These are phyloP conservation scores for Candida caryicola DNA, from an alignment of 805 yeast genomes.

Conservation along the genomic window DNA sequence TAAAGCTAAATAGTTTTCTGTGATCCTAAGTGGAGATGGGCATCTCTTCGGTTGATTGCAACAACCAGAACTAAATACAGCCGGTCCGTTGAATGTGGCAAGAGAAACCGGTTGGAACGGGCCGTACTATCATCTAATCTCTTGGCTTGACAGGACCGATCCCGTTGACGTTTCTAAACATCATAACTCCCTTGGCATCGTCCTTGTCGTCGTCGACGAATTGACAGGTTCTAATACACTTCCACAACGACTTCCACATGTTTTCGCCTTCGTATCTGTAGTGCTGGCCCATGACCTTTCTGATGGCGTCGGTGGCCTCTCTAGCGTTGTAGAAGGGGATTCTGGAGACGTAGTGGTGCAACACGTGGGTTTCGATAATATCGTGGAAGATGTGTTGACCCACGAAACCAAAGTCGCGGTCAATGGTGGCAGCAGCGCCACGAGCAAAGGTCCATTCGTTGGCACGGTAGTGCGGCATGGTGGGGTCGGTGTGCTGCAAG, in stretches of 20 bases:
- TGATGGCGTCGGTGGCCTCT: slow-evolving; percentile 72
- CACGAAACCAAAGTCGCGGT: slow-evolving; percentile 76
- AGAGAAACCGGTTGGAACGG: too few species aligned
- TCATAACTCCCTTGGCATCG: slow-evolving; percentile 64
- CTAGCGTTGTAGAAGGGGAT: slow-evolving; percentile 89
- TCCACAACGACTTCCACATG: slow-evolving; percentile 70
- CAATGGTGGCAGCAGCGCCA: slow-evolving; percentile 89
- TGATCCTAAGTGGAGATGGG: too few species aligned
- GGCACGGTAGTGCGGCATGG: slow-evolving; percentile 76
- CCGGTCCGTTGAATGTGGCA: too few species aligned
- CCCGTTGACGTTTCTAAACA: slow-evolving; percentile 73
- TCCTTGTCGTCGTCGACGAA: slow-evolving; percentile 72
- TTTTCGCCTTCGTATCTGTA: slow-evolving; percentile 65
- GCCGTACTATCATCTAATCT: too few species aligned
- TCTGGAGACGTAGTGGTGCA: slow-evolving; percentile 80
- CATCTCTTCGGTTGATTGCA: background rate
- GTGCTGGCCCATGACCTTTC: slow-evolving; percentile 82
- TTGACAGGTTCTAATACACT: slow-evolving; percentile 62
- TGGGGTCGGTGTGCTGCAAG: slow-evolving; percentile 78
- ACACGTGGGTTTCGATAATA: slow-evolving; percentile 86
- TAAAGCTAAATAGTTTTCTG: too few species aligned
- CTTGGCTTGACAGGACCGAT: slow-evolving; percentile 27
- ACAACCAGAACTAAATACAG: background rate
- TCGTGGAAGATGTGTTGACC: slow-evolving; percentile 82
- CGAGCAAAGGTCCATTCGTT: slow-evolving; percentile 80